Evolutionary conservation across 306 rosid species (phyloP).

Genomic region (Lathyrus sativus): DNA sequence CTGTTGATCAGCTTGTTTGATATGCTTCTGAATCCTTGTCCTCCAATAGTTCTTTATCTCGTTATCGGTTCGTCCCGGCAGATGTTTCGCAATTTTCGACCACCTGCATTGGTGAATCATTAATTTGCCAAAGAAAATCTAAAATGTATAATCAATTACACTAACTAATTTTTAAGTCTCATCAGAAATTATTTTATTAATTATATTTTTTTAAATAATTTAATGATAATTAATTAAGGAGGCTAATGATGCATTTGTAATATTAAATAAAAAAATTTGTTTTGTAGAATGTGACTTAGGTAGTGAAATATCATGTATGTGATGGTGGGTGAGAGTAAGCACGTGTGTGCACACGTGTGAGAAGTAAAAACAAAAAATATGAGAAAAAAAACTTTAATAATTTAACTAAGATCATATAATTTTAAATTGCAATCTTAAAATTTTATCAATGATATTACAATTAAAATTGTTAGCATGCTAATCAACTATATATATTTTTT

Average conservation of each 20-base stretch:
- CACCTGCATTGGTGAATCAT: constrained; percentile 57
- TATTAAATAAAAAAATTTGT: background rate
- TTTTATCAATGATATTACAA: no score
- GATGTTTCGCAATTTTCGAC: constrained; percentile 88
- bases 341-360: background rate
- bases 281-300: background rate
- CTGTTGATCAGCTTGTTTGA: constrained; percentile 58
- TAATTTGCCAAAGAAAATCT: background rate
- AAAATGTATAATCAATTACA: background rate
- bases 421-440: no score
- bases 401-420: background rate
- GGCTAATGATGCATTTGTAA: background rate
- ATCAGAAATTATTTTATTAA: no score
- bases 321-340: background rate
- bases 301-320: background rate
- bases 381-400: no score
- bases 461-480: no score
- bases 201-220: background rate
- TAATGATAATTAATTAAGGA: background rate
- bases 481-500: no score
- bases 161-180: no score
- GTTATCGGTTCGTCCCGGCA: constrained; percentile 53
- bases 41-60: constrained; percentile 91
- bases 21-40: constrained; percentile 83
- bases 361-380: background rate